Conservation (phyloP, 2,329 filamentous ascomycete species). For the Seiridium unicorne region DNA sequence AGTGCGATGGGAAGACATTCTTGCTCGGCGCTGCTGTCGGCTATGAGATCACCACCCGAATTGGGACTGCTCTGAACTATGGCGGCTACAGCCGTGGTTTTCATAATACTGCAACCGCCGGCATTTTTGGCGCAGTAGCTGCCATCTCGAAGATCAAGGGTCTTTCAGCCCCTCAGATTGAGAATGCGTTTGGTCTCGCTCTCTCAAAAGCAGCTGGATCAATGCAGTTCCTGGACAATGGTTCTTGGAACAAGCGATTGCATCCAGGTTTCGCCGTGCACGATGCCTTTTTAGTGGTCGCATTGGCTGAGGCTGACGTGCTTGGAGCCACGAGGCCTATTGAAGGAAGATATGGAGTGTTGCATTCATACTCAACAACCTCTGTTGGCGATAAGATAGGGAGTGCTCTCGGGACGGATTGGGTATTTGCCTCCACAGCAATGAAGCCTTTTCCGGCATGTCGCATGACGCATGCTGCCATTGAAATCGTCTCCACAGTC, state of each 20-base stretch:
- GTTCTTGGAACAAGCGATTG: slow-evolving; percentile 25
- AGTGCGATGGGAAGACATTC: slow-evolving; percentile 25
- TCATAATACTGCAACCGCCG: slow-evolving; percentile 25
- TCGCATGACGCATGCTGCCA: slow-evolving; percentile 25
- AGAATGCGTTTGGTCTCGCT: slow-evolving; percentile 22
- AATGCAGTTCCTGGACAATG: slow-evolving; percentile 29
- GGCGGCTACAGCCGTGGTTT: slow-evolving; percentile 23
- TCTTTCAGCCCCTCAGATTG: slow-evolving; percentile 13
- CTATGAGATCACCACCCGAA: slow-evolving; percentile 25
- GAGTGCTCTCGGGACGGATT: slow-evolving; percentile 17
- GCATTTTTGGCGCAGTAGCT: slow-evolving; percentile 24
- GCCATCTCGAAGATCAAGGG: slow-evolving; percentile 21
- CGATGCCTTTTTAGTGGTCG: slow-evolving; percentile 23
- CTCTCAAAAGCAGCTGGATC: slow-evolving; percentile 23
- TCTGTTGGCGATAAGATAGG: slow-evolving; percentile 13
- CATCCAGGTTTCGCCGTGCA: slow-evolving; percentile 26
- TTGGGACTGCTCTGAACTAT: slow-evolving; percentile 19
- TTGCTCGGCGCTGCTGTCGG: slow-evolving; percentile 27
- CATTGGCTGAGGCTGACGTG: slow-evolving; percentile 22
- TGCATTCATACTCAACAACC: slow-evolving; percentile 19
- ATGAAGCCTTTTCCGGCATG: slow-evolving; percentile 24
- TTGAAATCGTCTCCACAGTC: slow-evolving; percentile 20
- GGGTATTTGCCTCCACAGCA: slow-evolving; percentile 21
- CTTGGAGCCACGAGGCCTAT: slow-evolving; percentile 19
- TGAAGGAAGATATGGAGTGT: slow-evolving; percentile 20